Base-by-base conservation (phyloP, 306 rosid species). In the Aeschynomene evenia region DNA sequence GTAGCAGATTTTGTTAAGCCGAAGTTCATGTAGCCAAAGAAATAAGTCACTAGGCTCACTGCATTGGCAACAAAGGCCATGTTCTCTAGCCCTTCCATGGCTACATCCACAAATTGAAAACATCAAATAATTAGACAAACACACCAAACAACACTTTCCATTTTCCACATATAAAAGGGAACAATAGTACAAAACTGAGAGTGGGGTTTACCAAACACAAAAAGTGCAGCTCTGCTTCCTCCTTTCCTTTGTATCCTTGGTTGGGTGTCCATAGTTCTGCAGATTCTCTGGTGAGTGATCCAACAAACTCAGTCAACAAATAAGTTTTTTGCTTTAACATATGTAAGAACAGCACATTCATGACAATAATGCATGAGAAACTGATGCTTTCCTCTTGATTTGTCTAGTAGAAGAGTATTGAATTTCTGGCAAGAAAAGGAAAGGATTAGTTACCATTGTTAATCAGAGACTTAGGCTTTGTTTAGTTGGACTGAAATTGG, bases 31-130 rank as follows among this genome's bases (percentile, higher is more conserved):
- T 81, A 79, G 6, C 89, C 88, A 58, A 63, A 73, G 84, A 92
- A 89, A 66, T 92, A 92, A 4, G 92, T 89, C 59, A 89, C 85
- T 9, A 92, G 70, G 79, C 90, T 89, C 58, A 92, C 52, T 9
- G 86, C 90, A 52, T 22, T 74, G 5, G 95, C 74, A 20, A 92
- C 58, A 21, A 85, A 88, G 3, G 97, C 89, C 97, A 91, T 84
- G 82, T 85, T 89, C 71, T 91, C 96, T 2, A 91, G 74, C 53
- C 98, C 96, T 79, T 87, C 91, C 73, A 76, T 85, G 33, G 82
- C 94, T 91, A 84, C 83, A 46, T 63, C 12, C 62, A 66, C 65
- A 59, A 6, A 62, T 71, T 63, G 9, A 5, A 73, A 34, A 26
- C 10, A 54, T 34, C 46, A 63, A 48, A 68, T 68, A 2, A 21